Base-by-base conservation (phyloP, 148 eudicot genomes). In the Amaranthus cruentus region DNA sequence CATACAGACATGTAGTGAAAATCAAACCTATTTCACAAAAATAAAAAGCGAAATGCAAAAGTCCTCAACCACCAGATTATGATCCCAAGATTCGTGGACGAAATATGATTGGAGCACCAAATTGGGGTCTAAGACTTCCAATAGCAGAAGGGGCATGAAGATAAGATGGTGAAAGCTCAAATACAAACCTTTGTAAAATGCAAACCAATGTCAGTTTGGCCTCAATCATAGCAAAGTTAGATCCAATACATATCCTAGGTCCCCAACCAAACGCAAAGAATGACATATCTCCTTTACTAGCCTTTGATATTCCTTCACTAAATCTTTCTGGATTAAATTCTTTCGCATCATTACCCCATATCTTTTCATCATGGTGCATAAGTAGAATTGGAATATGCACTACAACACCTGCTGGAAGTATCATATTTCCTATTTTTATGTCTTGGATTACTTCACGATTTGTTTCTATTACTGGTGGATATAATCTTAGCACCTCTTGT, bases 221-320 rank as follows among this genome's bases (percentile, higher is more conserved):
- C 54, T 83, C 81, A 6, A 52, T 74, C 77, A 83, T 62, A 21
- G 86, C 86, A n/a, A 83, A 83, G 3, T 75, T 70, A 4, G 81
- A 77, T 11, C 86, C 86, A 1, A 83, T 71, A 69, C 86, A 83
- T 6, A 69, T 80, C 2, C 85, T 72, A 28, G 85, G 85, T 5
- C 85, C 85, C 59, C 71, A 71, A 28, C 83, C 78, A 60, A 83
- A 77, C 0, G 86, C 59, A 42, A 75, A 75, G 9, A 68, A 75
- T 14, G 78, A 75, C 78, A 75, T 69, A n/a, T 75, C 68, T 28
- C 78, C 78, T 28, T 50, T 9, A 2, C 59, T 61, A 0, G 79
- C 79, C 21, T 76, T 76, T 0, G 68, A 60, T 7, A 76, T 59
- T 0, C 73, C 80, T 47, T 82, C 73, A 3, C 55, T 60, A 49